Evolutionary conservation across 441 rosid species (phyloP), one percentile per base, ranked within the genome.

Genomic region (Syzygium syzygioides): DNA sequence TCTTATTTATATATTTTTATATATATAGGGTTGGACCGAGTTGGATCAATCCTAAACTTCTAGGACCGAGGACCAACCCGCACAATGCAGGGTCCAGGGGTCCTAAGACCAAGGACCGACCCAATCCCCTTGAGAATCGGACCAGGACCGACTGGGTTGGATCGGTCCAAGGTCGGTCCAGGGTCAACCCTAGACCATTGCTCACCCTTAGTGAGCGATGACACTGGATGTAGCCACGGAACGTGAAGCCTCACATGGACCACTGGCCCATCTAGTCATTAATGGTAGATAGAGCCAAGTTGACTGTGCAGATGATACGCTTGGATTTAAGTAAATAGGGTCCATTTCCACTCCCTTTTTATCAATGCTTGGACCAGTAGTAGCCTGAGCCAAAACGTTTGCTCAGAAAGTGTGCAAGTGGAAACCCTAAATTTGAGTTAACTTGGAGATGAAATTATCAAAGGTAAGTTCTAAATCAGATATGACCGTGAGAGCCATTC

Each of bases 301-400:
- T 0, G 26, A 37, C 48, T 0, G 1, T 34, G 4, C 26, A 71
- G 20, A 71, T 37, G 37, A 0, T 37, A 71, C 0, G 5, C 83
- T 37, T 71, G 9, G 23, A 37, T 71, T 71, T 20, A 19, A 37
- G 50, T 37, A 5, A 37, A 37, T 13, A 25, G 1, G 52, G 9
- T 23, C 17, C 83, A 37, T 20, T 71, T 5, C 20, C n/a, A 20
- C 52, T 71, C 52, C 17, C 48, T 12, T 71, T 34, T 37, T 37
- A 71, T 71, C n/a, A 71, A 71, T 71, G 83, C 83, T 20, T 6
- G 52, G 83, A 19, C 50, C 52, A 6, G n/a, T 13, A 6, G 48
- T 13, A 37, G 37, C 26, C 26, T 20, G 14, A 20, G 26, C 2
- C 83, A 23, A 20, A 71, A 71, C 28, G 28, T 41, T 37, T 37